Evolutionary conservation across 305 asterid genomes (phyloP), one percentile per base, ranked within the genome.

Genomic region (Withania somnifera): DNA sequence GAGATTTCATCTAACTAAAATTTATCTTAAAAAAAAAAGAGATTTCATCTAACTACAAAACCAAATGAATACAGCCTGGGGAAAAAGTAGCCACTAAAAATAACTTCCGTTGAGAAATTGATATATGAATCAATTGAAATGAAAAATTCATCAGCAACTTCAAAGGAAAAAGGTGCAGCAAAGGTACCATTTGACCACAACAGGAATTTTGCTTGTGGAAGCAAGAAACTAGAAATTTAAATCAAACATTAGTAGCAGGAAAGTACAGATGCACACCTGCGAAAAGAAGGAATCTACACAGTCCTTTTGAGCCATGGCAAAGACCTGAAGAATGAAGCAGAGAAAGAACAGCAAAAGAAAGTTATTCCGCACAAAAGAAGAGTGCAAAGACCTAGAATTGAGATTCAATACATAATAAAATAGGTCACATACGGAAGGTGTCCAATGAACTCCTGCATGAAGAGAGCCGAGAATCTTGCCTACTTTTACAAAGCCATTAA

Each of bases 391-490:
- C 57, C 63, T 22, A 60, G 26, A 50, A 51, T 79, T 77, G 61
- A 82, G 30, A 64, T 50, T 47, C 7, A 82, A 54, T 45, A 80
- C 67, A 68, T 57, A 11, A 56, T 80, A 73, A 82, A 36, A 77
- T 64, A 53, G 69, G 76, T 81, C 82, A 93, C 98, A 66, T 92
- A 96, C 98, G 64, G 95, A 84, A 82, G 99, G 99, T 57, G 98
- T 94, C 98, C 98, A 96, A 87, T 94, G 93, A 68, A 92, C 98
- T 88, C 99, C 99, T 28, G 98, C 98, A 10, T 97, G 98, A 84
- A 96, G 97, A 11, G 98, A 90, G 53, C 98, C 99, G 77, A 94
- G 94, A 84, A 96, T 92, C 85, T 92, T 91, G 64, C 95, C 94
- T 81, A 89, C 95, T 91, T 94, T 94, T 53, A 96, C 94, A 86